Conservation (phyloP, 345 rosid species). For the Streptanthus diversifolius region DNA sequence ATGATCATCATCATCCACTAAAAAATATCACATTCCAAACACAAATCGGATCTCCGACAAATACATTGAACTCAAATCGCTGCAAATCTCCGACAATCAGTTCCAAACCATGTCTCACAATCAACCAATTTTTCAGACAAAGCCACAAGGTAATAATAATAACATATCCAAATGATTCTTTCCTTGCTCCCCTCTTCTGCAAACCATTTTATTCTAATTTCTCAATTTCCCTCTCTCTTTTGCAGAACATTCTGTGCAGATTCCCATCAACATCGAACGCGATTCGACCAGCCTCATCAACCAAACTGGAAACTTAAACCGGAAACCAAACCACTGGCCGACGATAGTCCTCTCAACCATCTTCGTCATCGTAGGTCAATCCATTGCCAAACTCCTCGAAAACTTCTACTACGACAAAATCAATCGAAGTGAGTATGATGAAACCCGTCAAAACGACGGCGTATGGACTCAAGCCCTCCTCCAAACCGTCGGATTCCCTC, state of each 20-base stretch:
- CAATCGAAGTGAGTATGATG: conserved; percentile 20
- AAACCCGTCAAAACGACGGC: conserved; percentile 25
- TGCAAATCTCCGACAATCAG: neutral
- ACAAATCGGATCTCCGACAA: neutral
- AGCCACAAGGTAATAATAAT: conserved; percentile 21
- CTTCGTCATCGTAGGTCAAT: conserved; percentile 29
- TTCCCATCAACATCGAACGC: conserved; percentile 31
- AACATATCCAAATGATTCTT: neutral
- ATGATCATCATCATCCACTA: neutral
- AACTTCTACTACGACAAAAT: conserved; percentile 29
- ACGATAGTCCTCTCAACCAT: conserved; percentile 25
- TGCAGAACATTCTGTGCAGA: conserved; percentile 32
- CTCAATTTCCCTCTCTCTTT: neutral
- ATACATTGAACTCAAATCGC: neutral
- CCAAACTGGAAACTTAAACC: conserved; percentile 18
- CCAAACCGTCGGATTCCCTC: conserved; percentile 37
- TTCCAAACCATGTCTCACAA: conserved; percentile 30
- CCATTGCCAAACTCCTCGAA: conserved; percentile 29
- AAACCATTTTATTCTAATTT: neutral
- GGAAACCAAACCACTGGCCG: conserved; percentile 37
- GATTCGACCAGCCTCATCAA: conserved; percentile 16
- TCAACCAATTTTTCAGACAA: conserved; percentile 25
- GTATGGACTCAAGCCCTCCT: conserved; percentile 36
- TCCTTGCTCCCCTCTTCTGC: neutral
- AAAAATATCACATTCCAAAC: neutral